A percentile compares a stretch with the other conserved stretches of the same genome.
Evolutionary conservation across 108 stramenopile genomes (phyloP).

Genomic region (Discostella pseudostelligera): DNA sequence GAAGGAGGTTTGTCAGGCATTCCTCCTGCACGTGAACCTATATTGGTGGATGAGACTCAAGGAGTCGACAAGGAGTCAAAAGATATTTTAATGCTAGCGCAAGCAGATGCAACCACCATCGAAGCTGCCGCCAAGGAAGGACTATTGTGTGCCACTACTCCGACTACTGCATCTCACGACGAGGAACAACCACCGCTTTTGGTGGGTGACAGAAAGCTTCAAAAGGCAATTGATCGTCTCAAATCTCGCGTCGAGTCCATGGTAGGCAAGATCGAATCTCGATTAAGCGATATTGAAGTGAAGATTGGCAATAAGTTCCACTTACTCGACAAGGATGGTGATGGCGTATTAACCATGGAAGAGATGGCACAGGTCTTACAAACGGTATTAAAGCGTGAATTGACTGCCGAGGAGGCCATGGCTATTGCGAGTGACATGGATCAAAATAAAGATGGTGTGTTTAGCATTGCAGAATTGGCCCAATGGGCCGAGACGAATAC

Average conservation of each 20-base stretch:
- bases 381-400: conserved; percentile 72
- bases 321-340: conserved; percentile 93
- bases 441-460: conserved; percentile 27
- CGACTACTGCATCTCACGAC: conserved; percentile 24
- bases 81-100: conserved; percentile 47
- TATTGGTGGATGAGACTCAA: conserved; percentile 38
- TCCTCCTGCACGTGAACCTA: conserved; percentile 17
- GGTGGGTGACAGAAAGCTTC: conserved; percentile 43
- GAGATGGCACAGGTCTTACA: conserved; percentile 84
- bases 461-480: conserved; percentile 75
- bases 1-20: conserved; percentile 10
- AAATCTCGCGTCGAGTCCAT: conserved; percentile 84
- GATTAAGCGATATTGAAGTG: conserved; percentile 84
- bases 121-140: too few species aligned
- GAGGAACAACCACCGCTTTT: too few species aligned
- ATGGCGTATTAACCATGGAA: conserved; percentile 83
- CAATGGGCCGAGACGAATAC: conserved; percentile 82
- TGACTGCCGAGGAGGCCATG: conserved; percentile 80
- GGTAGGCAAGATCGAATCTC: conserved; percentile 91
- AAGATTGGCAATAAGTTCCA: conserved; percentile 96
- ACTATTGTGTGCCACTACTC: too few species aligned
- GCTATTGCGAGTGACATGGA: conserved; percentile 76
- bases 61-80: conserved; percentile 45
- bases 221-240: conserved; percentile 64
- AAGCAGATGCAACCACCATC: conserved; percentile 30